Percentiles rank a stretch among this genome's conserved stretches.
These are phyloP conservation scores for Rhodotorula sp. DNA, from an alignment of 1,284 basidiomycete genomes.

Conservation along the genomic window DNA sequence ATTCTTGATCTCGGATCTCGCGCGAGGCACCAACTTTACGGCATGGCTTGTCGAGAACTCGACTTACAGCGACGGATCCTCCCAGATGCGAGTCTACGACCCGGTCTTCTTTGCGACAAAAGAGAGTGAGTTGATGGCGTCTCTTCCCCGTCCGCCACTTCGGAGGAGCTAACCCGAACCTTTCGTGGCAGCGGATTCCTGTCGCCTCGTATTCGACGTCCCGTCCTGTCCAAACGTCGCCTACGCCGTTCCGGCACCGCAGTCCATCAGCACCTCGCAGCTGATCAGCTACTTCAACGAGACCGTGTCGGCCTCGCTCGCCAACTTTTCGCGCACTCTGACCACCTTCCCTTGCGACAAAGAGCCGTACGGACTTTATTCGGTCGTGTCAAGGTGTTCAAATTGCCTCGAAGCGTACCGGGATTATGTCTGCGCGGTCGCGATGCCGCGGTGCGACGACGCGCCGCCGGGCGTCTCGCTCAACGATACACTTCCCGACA, in stretches of 20 bases:
- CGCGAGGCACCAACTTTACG: constrained; percentile 48
- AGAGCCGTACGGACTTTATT: constrained; percentile 48
- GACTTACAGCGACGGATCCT: not conserved
- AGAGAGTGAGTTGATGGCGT: constrained; percentile 31
- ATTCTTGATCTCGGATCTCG: constrained; percentile 43
- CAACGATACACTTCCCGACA: constrained; percentile 1
- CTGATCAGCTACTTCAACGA: constrained; percentile 47
- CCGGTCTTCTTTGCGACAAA: constrained; percentile 47
- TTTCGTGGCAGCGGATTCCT: constrained; percentile 41
- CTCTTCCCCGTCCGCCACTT: not conserved
- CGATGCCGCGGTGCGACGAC: constrained; percentile 52
- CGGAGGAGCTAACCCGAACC: too few relatives aligned
- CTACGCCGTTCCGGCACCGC: constrained; percentile 51
- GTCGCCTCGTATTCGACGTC: constrained; percentile 49
- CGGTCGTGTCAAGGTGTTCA: constrained; percentile 49
- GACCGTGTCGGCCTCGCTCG: constrained; percentile 46
- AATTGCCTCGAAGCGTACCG: constrained; percentile 50
- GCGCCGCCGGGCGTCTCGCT: constrained; percentile 6
- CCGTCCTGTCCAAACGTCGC: constrained; percentile 51
- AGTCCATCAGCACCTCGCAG: constrained; percentile 40
- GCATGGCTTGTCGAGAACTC: constrained; percentile 47
- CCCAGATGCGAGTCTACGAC: constrained; percentile 27
- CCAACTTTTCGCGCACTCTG: constrained; percentile 50
- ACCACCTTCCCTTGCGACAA: constrained; percentile 50
- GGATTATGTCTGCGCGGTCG: constrained; percentile 51